These are phyloP conservation scores for Rauvolfia tetraphylla DNA, from an alignment of 257 asterid species.

Conservation along the genomic window DNA sequence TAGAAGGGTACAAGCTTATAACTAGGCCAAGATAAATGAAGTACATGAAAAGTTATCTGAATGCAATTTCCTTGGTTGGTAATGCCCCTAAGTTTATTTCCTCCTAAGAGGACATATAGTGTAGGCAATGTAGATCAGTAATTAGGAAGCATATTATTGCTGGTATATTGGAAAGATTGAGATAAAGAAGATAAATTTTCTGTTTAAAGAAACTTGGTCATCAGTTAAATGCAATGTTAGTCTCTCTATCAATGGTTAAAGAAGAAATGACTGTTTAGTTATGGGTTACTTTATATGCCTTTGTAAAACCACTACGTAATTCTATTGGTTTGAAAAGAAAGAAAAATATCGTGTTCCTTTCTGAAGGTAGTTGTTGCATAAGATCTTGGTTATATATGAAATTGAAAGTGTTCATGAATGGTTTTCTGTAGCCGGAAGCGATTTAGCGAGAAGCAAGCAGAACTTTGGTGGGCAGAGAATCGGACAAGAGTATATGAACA, in stretches of 20 bases:
- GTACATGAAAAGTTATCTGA: background rate
- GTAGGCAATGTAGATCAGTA: background rate
- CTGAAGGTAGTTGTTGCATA: background rate
- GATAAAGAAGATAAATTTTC: background rate
- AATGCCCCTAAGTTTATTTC: background rate
- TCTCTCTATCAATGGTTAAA: background rate
- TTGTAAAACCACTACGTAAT: background rate
- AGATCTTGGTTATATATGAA: constrained; percentile 8
- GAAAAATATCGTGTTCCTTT: background rate
- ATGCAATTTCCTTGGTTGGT: background rate
- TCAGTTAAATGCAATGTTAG: background rate
- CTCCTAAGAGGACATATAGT: background rate
- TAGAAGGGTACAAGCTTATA: no score
- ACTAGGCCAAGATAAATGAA: background rate
- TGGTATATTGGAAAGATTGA: background rate
- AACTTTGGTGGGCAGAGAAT: constrained; percentile 64
- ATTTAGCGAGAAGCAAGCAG: constrained; percentile 58
- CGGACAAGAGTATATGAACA: constrained; percentile 53
- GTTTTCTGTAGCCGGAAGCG: constrained; percentile 72
- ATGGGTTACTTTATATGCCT: background rate
- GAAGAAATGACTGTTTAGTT: background rate
- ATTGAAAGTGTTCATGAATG: constrained; percentile 22
- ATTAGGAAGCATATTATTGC: background rate
- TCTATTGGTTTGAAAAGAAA: background rate
- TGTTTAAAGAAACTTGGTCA: background rate